Conservation (phyloP, 2,329 filamentous ascomycete genomes). For the Ramularia collo-cygni region DNA sequence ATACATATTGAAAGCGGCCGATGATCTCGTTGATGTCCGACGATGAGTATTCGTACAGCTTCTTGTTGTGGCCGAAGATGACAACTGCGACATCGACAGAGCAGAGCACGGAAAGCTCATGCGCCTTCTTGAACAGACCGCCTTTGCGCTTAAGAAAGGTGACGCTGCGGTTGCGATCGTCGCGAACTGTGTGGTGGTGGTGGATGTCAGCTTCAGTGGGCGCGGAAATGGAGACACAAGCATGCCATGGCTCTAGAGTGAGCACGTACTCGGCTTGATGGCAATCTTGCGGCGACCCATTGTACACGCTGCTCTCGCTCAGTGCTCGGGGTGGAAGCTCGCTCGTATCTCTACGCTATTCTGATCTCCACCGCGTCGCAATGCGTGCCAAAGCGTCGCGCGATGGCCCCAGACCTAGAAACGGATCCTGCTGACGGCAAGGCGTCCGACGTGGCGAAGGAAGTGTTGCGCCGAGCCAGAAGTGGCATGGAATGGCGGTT, state of each 20-base stretch:
- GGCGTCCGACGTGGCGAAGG: no score
- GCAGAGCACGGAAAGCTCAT: slow-evolving; percentile 95
- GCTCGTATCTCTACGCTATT: no score
- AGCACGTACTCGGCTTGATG: slow-evolving; percentile 61
- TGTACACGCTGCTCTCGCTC: slow-evolving; percentile 17
- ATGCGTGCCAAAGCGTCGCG: no score
- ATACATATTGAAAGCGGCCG: slow-evolving; percentile 80
- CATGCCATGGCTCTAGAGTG: background rate
- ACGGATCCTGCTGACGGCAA: no score
- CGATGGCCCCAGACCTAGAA: no score
- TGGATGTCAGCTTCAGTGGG: slow-evolving; percentile 3
- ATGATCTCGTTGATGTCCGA: slow-evolving; percentile 88
- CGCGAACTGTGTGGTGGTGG: slow-evolving; percentile 14
- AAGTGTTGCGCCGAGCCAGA: no score
- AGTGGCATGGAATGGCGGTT: no score
- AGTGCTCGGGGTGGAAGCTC: no score
- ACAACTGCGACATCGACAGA: slow-evolving; percentile 98
- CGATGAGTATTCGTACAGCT: slow-evolving; percentile 96
- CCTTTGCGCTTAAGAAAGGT: slow-evolving; percentile 99
- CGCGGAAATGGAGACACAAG: slow-evolving; percentile 1
- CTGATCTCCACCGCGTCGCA: no score
- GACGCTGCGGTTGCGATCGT: slow-evolving; percentile 22
- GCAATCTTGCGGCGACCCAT: slow-evolving; percentile 99
- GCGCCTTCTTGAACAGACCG: slow-evolving; percentile 97
- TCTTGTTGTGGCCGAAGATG: slow-evolving; percentile 98